These are phyloP conservation scores for Xylaria sp. DNA, from an alignment of 2,329 filamentous ascomycete genomes.

Conservation along the genomic window DNA sequence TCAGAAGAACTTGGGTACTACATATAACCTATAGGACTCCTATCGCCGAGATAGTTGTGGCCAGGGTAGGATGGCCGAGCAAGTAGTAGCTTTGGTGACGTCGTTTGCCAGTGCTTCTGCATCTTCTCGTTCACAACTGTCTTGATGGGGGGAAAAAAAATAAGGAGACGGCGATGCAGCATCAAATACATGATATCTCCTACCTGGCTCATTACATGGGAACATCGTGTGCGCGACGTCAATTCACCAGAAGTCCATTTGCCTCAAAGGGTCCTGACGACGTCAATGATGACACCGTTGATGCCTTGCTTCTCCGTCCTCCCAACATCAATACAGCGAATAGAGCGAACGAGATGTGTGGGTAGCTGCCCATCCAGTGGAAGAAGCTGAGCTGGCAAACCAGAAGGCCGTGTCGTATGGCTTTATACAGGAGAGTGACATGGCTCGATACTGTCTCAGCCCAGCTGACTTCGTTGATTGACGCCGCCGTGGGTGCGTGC, in stretches of 20 bases:
- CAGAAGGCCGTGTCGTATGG: slow-evolving; percentile 5
- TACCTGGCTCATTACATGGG: neutral
- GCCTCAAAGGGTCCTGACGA: neutral
- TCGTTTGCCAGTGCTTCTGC: neutral
- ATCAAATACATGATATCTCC: slow-evolving; percentile 6
- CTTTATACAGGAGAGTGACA: slow-evolving; percentile 2
- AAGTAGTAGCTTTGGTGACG: neutral
- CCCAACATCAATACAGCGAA: neutral
- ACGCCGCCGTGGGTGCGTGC: slow-evolving; percentile 7
- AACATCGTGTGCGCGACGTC: slow-evolving; percentile 13
- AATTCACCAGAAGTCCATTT: slow-evolving; percentile 2
- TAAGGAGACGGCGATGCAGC: neutral
- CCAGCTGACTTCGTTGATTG: slow-evolving; percentile 11
- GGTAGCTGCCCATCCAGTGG: neutral
- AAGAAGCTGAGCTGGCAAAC: slow-evolving; percentile 21
- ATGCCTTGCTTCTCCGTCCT: neutral
- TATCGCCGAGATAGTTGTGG: too few species aligned
- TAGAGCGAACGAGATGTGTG: neutral
- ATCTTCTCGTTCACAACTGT: neutral
- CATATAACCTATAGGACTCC: neutral
- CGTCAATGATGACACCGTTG: slow-evolving; percentile 18
- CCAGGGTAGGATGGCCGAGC: neutral
- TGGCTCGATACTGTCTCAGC: slow-evolving; percentile 23
- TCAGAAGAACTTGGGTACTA: neutral
- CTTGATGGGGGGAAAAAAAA: neutral